Evolutionary conservation across 148 eudicot species (phyloP).

Genomic region (Heliamphora exappendiculata): DNA sequence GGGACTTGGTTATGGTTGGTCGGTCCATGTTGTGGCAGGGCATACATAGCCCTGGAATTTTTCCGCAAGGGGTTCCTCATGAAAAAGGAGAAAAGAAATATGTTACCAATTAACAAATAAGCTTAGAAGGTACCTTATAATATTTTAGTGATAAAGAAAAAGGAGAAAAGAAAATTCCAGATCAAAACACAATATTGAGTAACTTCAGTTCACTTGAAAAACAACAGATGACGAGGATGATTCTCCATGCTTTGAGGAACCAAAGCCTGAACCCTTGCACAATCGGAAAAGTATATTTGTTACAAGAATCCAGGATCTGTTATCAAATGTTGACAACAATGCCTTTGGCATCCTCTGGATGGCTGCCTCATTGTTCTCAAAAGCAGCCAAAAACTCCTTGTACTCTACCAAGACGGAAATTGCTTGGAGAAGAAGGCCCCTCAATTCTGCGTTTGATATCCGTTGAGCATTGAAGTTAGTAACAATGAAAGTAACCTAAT

Average conservation of each 20-base stretch:
- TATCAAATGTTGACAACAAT: slow-evolving; percentile 81
- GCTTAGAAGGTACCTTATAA: not conserved
- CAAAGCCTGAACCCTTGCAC: slow-evolving; percentile 91
- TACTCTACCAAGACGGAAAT: slow-evolving; percentile 81
- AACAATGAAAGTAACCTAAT: slow-evolving; percentile 80
- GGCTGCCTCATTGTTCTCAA: slow-evolving; percentile 88
- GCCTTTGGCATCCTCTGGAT: slow-evolving; percentile 62
- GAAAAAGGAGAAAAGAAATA: no score
- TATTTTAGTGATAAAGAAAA: no score
- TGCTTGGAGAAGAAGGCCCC: slow-evolving; percentile 89
- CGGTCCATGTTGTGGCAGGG: no score
- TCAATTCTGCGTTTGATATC: slow-evolving; percentile 80
- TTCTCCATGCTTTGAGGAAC: slow-evolving; percentile 71
- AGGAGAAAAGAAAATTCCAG: not conserved
- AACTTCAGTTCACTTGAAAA: slow-evolving; percentile 86
- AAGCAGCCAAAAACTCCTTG: slow-evolving; percentile 71
- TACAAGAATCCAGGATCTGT: slow-evolving; percentile 88
- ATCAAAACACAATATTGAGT: slow-evolving; percentile 2
- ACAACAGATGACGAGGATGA: slow-evolving; percentile 65
- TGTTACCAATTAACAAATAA: not conserved
- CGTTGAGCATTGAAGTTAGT: slow-evolving; percentile 85
- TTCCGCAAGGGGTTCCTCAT: no score
- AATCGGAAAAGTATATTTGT: slow-evolving; percentile 76
- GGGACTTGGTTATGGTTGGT: no score
- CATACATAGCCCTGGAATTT: no score